Evolutionary conservation across 306 rosid species (phyloP).

Genomic region (Chamaecrista fasciculata): DNA sequence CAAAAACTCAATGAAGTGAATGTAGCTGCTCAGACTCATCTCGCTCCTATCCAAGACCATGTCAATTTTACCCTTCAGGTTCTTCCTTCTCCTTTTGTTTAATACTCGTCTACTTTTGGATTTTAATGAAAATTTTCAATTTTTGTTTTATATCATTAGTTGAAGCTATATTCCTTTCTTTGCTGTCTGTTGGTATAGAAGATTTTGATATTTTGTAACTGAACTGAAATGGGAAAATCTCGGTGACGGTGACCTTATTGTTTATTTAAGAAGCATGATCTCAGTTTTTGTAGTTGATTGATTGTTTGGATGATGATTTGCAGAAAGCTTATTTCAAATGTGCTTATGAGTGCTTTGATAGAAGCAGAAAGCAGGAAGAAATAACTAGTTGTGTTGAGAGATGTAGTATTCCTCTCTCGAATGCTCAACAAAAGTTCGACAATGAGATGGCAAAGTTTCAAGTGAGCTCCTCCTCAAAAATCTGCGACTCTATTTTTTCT

Average conservation of each 20-base stretch:
- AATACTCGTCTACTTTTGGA: too few species aligned
- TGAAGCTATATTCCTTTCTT: too few species aligned
- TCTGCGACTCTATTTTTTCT: background rate
- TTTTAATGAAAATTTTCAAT: too few species aligned
- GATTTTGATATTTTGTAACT: background rate
- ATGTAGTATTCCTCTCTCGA: constrained; percentile 73
- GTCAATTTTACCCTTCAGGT: constrained; percentile 97
- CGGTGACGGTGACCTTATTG: too few species aligned
- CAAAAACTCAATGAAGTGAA: constrained; percentile 79
- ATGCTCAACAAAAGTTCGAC: constrained; percentile 79
- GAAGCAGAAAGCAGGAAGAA: constrained; percentile 75
- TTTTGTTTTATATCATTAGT: too few species aligned
- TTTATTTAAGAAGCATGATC: constrained; percentile 1
- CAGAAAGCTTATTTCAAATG: constrained; percentile 95
- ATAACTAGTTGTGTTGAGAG: constrained; percentile 71
- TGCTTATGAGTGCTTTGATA: constrained; percentile 87
- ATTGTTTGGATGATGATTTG: constrained; percentile 31
- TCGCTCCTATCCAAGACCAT: constrained; percentile 80
- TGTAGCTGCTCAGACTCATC: constrained; percentile 68
- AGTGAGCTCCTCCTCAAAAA: constrained; percentile 40
- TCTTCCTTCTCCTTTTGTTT: background rate
- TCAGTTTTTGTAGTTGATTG: constrained; percentile 16
- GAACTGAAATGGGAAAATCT: too few species aligned
- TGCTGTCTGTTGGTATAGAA: too few species aligned
- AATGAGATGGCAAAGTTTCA: constrained; percentile 88